Evolutionary conservation across 1,139 yeast species (phyloP).

Genomic region (Geotrichum cucujoidarum): DNA sequence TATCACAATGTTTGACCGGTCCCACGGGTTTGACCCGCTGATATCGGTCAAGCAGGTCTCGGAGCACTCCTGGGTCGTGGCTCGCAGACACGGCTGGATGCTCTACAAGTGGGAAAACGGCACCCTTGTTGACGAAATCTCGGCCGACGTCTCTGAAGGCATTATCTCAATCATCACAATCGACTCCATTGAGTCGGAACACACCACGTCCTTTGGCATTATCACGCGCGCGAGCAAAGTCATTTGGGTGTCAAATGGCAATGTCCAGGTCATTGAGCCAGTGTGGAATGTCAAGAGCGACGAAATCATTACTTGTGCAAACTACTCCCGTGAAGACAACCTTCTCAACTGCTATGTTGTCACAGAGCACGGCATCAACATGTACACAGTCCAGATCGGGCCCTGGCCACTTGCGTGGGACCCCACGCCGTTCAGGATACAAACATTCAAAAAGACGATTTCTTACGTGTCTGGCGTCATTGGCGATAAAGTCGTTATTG

Average conservation of each 20-base stretch:
- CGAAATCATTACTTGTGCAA: conserved; percentile 16
- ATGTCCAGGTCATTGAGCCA: conserved; percentile 26
- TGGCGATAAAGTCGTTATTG: conserved; percentile 20
- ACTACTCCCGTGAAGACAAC: conserved; percentile 13
- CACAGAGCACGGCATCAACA: conserved; percentile 16
- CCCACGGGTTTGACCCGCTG: conserved; percentile 20
- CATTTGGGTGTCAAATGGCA: conserved; percentile 25
- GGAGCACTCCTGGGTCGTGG: conserved; percentile 24
- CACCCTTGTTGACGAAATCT: conserved; percentile 23
- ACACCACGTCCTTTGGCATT: conserved; percentile 23
- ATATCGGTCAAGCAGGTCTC: conserved; percentile 23
- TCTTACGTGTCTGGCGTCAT: conserved; percentile 21
- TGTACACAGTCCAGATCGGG: conserved; percentile 7
- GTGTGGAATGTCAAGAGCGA: conserved; percentile 20
- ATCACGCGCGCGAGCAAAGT: conserved; percentile 25
- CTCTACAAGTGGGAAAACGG: conserved; percentile 27
- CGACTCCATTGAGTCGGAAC: conserved; percentile 8
- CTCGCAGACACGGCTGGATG: conserved; percentile 27
- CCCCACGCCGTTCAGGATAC: conserved; percentile 12
- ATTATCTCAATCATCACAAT: conserved; percentile 19
- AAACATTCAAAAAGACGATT: conserved; percentile 15
- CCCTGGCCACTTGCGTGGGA: conserved; percentile 20
- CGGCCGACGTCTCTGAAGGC: conserved; percentile 23
- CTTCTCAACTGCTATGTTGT: conserved; percentile 14
- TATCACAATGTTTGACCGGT: conserved; percentile 18